A percentile compares a stretch with the other conserved stretches of the same genome.
Evolutionary conservation across 2,329 filamentous ascomycete species (phyloP).

Genomic region (Hymenoscyphus scutula): DNA sequence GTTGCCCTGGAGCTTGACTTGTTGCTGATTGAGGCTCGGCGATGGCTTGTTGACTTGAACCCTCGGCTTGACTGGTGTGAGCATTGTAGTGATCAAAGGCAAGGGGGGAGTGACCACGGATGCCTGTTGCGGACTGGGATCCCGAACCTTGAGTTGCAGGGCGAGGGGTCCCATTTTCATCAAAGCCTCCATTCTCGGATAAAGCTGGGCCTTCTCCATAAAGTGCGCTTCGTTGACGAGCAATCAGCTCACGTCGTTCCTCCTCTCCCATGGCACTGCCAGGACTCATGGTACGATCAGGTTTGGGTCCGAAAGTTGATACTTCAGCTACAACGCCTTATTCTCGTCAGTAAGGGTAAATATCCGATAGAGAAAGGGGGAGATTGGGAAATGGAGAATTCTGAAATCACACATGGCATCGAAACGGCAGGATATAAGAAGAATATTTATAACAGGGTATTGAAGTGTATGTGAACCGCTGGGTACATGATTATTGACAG

Average conservation of each 20-base stretch:
- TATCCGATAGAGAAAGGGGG: slow-evolving; percentile 20
- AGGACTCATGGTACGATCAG: slow-evolving; percentile 81
- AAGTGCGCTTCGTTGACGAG: slow-evolving; percentile 89
- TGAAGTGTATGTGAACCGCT: slow-evolving; percentile 33
- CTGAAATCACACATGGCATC: slow-evolving; percentile 39
- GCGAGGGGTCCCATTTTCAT: slow-evolving; percentile 64
- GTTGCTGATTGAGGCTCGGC: slow-evolving; percentile 49
- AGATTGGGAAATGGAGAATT: slow-evolving; percentile 14
- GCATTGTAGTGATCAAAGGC: slow-evolving; percentile 67
- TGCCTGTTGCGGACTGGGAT: slow-evolving; percentile 57
- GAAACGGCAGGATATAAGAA: slow-evolving; percentile 36
- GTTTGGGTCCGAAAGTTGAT: slow-evolving; percentile 67
- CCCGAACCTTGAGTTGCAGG: slow-evolving; percentile 63
- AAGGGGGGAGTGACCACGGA: slow-evolving; percentile 76
- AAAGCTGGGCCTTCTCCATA: slow-evolving; percentile 76
- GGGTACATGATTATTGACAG: slow-evolving; percentile 34
- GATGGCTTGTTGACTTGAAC: slow-evolving; percentile 36
- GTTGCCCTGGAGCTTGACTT: slow-evolving; percentile 35
- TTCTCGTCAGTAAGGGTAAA: slow-evolving; percentile 38
- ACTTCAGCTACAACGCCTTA: slow-evolving; percentile 65
- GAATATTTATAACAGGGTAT: slow-evolving; percentile 39
- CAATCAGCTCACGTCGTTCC: slow-evolving; percentile 91
- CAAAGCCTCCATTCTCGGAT: slow-evolving; percentile 65
- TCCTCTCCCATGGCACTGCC: slow-evolving; percentile 85
- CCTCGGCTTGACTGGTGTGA: slow-evolving; percentile 34